A percentile compares a stretch with the other conserved stretches of the same genome.
Conservation (phyloP, 108 stramenopile genomes). For the Discostella pseudostelligera region DNA sequence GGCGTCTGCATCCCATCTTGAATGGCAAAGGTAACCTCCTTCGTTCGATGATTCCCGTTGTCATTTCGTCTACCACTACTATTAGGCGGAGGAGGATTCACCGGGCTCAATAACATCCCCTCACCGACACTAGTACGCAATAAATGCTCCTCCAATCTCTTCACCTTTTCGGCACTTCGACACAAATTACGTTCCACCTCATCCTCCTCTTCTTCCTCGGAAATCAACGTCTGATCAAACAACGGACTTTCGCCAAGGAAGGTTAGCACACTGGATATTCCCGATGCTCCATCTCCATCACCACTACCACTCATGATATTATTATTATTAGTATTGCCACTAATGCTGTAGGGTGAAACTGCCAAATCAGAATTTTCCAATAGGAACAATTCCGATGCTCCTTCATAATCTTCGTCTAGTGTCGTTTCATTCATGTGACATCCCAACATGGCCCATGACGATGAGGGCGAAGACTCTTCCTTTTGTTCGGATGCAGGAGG, state of each 20-base stretch:
- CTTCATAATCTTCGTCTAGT: background rate
- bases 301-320: background rate
- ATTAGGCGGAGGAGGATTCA: background rate
- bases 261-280: slow-evolving; percentile 11
- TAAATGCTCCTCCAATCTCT: slow-evolving; percentile 11
- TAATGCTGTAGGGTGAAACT: background rate
- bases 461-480: background rate
- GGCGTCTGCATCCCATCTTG: slow-evolving; percentile 5
- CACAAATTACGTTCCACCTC: slow-evolving; percentile 7
- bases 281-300: slow-evolving; percentile 2
- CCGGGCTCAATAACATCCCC: background rate
- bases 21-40: slow-evolving; percentile 11
- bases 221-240: slow-evolving; percentile 4
- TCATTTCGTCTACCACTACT: background rate
- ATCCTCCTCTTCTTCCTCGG: background rate
- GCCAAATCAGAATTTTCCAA: slow-evolving; percentile 4
- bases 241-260: slow-evolving; percentile 23
- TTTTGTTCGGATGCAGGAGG: too few species aligned
- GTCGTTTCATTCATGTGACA: slow-evolving; percentile 26
- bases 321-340: background rate
- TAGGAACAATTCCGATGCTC: background rate
- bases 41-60: background rate
- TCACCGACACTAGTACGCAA: slow-evolving; percentile 1
- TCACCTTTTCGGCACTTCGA: slow-evolving; percentile 15
- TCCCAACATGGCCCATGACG: slow-evolving; percentile 39